Conservation (phyloP, 177 flowering plant genomes). For the Vitis hybrid region DNA sequence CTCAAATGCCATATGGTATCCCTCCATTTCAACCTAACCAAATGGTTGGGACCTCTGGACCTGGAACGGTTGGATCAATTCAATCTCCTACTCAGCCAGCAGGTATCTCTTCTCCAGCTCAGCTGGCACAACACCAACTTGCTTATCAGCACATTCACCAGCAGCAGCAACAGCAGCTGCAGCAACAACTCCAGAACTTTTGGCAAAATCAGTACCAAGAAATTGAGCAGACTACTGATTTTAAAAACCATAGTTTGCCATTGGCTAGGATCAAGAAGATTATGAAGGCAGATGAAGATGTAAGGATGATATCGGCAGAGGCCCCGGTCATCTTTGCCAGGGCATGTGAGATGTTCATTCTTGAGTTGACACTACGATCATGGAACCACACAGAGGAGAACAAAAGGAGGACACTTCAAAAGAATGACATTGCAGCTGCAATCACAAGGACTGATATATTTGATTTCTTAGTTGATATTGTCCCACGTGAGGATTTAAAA, state of each 20-base stretch:
- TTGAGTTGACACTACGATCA: constrained; percentile 69
- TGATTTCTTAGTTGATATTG: constrained; percentile 79
- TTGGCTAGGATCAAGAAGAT: constrained; percentile 82
- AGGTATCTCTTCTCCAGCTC: constrained; percentile 33
- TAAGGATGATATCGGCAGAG: constrained; percentile 82
- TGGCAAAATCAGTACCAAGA: constrained; percentile 71
- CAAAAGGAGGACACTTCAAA: constrained; percentile 76
- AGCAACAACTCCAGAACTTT: constrained; percentile 64
- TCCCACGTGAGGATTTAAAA: constrained; percentile 74
- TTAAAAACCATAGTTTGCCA: constrained; percentile 79
- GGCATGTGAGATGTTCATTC: constrained; percentile 86
- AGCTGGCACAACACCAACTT: constrained; percentile 61
- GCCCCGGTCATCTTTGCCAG: constrained; percentile 78
- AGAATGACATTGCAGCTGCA: constrained; percentile 82
- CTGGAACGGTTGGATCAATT: constrained; percentile 23
- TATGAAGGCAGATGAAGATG: constrained; percentile 88
- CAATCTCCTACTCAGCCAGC: constrained; percentile 28
- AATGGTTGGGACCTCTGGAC: constrained; percentile 22
- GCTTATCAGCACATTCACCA: constrained; percentile 68
- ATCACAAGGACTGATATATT: constrained; percentile 76
- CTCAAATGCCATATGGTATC: constrained; percentile 35
- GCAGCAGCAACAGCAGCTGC: constrained; percentile 63
- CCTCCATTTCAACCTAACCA: constrained; percentile 30
- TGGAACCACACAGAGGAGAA: constrained; percentile 86
- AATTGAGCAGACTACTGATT: constrained; percentile 63